Evolutionary conservation across 768 basidiomycete species (phyloP).

Genomic region (Mycena floridula): DNA sequence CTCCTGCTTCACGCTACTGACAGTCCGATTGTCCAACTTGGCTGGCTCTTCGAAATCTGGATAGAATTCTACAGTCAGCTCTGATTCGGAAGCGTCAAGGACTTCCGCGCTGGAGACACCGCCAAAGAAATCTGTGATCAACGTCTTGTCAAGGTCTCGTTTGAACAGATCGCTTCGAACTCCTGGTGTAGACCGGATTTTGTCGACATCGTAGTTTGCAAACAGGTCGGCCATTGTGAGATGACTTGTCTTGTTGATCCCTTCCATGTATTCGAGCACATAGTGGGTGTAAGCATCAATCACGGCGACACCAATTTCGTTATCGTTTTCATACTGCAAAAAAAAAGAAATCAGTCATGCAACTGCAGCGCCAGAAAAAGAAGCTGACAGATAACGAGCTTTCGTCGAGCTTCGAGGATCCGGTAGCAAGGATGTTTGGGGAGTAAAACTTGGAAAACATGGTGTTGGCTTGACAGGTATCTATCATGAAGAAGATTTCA

Average conservation of each 20-base stretch:
- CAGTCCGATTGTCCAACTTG: too few relatives aligned
- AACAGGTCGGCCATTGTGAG: conserved; percentile 85
- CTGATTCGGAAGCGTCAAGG: conserved; percentile 34
- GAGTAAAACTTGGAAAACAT: conserved; percentile 94
- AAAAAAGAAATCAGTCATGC: not conserved
- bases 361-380: not conserved
- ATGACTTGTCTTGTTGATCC: conserved; percentile 84
- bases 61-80: too few relatives aligned
- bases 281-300: conserved; percentile 95
- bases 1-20: too few relatives aligned
- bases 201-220: conserved; percentile 63
- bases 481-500: conserved; percentile 96
- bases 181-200: conserved; percentile 84
- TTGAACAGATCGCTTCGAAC: conserved; percentile 80
- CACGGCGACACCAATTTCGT: conserved; percentile 91
- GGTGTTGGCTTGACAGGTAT: conserved; percentile 96
- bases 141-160: conserved; percentile 51
- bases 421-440: conserved; percentile 88
- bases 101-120: conserved; percentile 57
- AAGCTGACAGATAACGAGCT: conserved; percentile 85
- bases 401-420: conserved; percentile 77
- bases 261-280: conserved; percentile 86
- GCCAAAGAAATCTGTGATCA: conserved; percentile 65
- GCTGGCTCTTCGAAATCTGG: too few relatives aligned
- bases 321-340: conserved; percentile 81